Base-by-base conservation (phyloP, 78 protist species). In the Dictyostelium citrinum region DNA sequence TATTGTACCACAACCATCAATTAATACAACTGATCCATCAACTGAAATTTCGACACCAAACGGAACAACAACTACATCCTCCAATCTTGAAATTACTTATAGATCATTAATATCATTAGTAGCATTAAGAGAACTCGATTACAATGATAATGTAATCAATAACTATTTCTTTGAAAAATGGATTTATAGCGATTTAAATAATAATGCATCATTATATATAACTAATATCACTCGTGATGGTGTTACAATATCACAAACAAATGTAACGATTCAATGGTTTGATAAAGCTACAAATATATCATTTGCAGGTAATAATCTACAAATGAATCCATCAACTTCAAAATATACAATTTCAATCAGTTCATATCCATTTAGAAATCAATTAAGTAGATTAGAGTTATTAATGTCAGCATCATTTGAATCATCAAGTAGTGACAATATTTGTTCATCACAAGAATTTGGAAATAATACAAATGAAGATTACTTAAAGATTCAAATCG, bases 401-500 rank as follows among this genome's bases (percentile, higher is more conserved):
- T 2, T 55, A 20, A 55, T 55, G 64, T 55, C 64, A 20, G 64
- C 64, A 55, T 20, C 64, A 20, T 55, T 55, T 55, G 64, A 55
- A 55, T 20, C 64, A 55, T 55, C 64, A 0, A 20, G 22, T 2
- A 55, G 27, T 20, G 64, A 55, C 17, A 9, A 20, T 6, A 55
- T 55, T 20, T 55, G 64, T 20, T 55, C 64, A 20, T 55, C 64
- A 5, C 64, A 55, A 55, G 11, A 55, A 55, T 55, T 55, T 55
- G 64, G 64, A 55, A 55, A 55, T 55, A 55, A 17, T 14, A 55
- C 64, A 55, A 55, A 55, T 20, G 64, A 55, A 55, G 64, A 55
- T 20, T 55, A 55, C 6, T 24, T 82, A 17, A 82, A 82, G 46
- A 39, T 82, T 16, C 41, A 67, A 22, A 82, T 82, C 8, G 90